Evolutionary conservation across 352 stramenopile species (phyloP).

Genomic region (Globisporangium alternatum): DNA sequence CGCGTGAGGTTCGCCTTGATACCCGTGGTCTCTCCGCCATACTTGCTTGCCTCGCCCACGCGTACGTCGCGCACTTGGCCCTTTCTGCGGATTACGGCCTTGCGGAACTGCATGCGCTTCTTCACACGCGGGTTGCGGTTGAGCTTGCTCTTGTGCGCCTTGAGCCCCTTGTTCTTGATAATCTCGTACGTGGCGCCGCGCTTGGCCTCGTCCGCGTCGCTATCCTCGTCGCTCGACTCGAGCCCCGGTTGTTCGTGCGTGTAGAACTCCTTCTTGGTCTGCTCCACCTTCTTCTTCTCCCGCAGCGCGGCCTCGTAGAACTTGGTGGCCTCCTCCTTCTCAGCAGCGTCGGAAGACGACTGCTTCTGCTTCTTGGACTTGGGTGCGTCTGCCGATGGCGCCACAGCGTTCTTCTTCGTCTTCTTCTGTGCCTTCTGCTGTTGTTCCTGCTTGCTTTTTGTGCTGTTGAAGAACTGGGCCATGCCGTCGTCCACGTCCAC

Average conservation of each 20-base stretch:
- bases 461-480: slow-evolving; percentile 62
- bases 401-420: slow-evolving; percentile 24
- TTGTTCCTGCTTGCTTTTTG: slow-evolving; percentile 16
- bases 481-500: slow-evolving; percentile 53
- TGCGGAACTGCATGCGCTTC: slow-evolving; percentile 97
- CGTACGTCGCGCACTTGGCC: slow-evolving; percentile 94
- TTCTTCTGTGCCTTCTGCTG: slow-evolving; percentile 17
- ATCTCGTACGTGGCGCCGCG: slow-evolving; percentile 93
- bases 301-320: slow-evolving; percentile 71
- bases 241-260: slow-evolving; percentile 59
- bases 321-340: slow-evolving; percentile 53
- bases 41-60: slow-evolving; percentile 80
- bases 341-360: slow-evolving; percentile 33
- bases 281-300: slow-evolving; percentile 48
- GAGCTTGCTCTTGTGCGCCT: slow-evolving; percentile 97
- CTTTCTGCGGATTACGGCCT: slow-evolving; percentile 97
- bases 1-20: slow-evolving; percentile 89
- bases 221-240: slow-evolving; percentile 55
- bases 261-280: slow-evolving; percentile 81
- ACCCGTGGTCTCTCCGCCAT: slow-evolving; percentile 87
- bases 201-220: slow-evolving; percentile 81
- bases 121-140: slow-evolving; percentile 99
- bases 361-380: slow-evolving; percentile 51
- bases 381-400: not conserved
- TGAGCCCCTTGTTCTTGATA: slow-evolving; percentile 98